phyloP scores from a whole-genome alignment of 768 basidiomycete species.

The Leccinum pellstonianum region DNA sequence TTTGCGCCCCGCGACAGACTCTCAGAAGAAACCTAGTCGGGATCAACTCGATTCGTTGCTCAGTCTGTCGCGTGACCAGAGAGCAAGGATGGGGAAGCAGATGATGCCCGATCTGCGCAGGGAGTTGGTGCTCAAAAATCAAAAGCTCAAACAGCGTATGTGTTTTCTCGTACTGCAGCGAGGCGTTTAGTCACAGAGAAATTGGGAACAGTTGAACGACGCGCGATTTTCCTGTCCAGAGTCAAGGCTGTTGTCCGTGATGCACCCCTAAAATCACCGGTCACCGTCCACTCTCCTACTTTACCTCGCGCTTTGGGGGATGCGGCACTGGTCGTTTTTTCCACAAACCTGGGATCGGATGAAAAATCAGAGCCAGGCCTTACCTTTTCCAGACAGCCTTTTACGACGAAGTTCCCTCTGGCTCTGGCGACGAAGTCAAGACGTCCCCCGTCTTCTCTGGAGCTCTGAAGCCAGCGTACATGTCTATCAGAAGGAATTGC shows the following conservation, averaged over 20 bases:
- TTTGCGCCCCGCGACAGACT: slow-evolving; percentile 41
- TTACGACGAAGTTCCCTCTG: slow-evolving; percentile 3
- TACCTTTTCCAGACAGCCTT: slow-evolving; percentile 30
- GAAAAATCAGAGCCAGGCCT: slow-evolving; percentile 66
- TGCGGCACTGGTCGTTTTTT: not conserved
- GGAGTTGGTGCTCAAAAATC: slow-evolving; percentile 70
- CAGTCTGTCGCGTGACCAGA: slow-evolving; percentile 57
- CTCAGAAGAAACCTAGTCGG: slow-evolving; percentile 54
- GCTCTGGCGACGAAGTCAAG: slow-evolving; percentile 9
- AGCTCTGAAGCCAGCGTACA: slow-evolving; percentile 40
- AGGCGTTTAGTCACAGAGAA: slow-evolving; percentile 1
- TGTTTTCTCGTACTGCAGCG: slow-evolving; percentile 13
- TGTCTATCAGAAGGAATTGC: slow-evolving; percentile 19
- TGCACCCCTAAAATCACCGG: slow-evolving; percentile 68
- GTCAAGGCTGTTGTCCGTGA: slow-evolving; percentile 59
- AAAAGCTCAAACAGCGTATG: slow-evolving; percentile 73
- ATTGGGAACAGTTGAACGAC: slow-evolving; percentile 58
- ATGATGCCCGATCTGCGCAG: slow-evolving; percentile 61
- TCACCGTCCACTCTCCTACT: slow-evolving; percentile 64
- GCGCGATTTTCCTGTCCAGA: slow-evolving; percentile 73
- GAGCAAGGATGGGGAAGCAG: slow-evolving; percentile 43
- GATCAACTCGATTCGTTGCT: slow-evolving; percentile 66
- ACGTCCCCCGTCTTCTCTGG: slow-evolving; percentile 61
- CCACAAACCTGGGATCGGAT: slow-evolving; percentile 40
- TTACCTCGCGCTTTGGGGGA: slow-evolving; percentile 58